Evolutionary conservation across 2,329 filamentous ascomycete species (phyloP).

Genomic region (Pestalotiopsis sp.): DNA sequence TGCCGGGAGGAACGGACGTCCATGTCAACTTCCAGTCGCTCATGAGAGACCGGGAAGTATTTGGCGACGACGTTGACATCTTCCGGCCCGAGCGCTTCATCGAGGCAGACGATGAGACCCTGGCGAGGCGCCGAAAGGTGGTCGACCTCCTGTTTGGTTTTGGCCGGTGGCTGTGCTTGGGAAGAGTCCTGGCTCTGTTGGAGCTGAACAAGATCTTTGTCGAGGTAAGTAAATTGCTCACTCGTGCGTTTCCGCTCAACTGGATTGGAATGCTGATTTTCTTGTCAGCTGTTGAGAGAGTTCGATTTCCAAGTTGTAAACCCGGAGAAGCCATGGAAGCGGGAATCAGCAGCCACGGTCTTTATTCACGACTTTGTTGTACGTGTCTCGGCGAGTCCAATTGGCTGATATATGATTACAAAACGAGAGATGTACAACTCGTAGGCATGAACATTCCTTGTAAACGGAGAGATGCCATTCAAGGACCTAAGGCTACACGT

Average conservation of each 20-base stretch:
- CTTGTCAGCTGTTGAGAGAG: slow-evolving; percentile 2
- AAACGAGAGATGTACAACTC: no score
- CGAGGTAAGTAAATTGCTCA: background rate
- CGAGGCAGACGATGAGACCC: slow-evolving; percentile 9
- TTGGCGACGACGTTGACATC: slow-evolving; percentile 10
- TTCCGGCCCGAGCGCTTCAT: slow-evolving; percentile 19
- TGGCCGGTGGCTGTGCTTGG: slow-evolving; percentile 17
- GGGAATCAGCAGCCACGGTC: background rate
- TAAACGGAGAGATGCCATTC: no score
- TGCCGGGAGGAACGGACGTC: slow-evolving; percentile 18
- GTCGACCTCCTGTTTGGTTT: slow-evolving; percentile 18
- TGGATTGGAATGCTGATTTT: background rate
- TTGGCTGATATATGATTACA: background rate
- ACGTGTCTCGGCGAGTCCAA: background rate
- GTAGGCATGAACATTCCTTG: no score
- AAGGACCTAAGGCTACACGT: no score
- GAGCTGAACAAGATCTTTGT: slow-evolving; percentile 17
- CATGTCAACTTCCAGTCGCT: slow-evolving; percentile 10
- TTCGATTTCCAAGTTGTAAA: slow-evolving; percentile 11
- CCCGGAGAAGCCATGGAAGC: slow-evolving; percentile 6
- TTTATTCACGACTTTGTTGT: background rate
- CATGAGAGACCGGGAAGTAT: background rate
- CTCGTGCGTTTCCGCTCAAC: background rate
- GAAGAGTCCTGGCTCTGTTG: slow-evolving; percentile 13
- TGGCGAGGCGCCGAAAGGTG: background rate